phyloP scores from a whole-genome alignment of 305 asterid genomes.

The Coffea humblotiana region DNA sequence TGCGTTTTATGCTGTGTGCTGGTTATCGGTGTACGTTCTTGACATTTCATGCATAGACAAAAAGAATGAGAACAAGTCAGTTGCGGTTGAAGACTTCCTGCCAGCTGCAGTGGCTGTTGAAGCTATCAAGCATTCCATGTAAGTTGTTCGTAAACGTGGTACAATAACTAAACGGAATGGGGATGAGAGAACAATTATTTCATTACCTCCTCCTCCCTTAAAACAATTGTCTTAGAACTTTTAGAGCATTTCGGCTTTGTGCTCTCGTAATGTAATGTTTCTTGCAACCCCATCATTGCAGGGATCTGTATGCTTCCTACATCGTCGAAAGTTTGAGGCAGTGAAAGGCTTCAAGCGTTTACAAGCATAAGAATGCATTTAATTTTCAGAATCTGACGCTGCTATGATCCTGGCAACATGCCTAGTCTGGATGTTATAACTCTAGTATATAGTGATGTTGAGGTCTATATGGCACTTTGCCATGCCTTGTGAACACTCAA shows the following conservation, averaged over 20 bases:
- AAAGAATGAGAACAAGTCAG: conserved; percentile 80
- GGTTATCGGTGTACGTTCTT: conserved; percentile 31
- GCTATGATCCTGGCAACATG: not conserved
- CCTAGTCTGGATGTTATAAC: not conserved
- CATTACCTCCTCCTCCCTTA: not conserved
- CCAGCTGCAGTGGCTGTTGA: conserved; percentile 68
- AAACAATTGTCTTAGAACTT: not conserved
- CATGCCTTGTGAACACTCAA: not conserved
- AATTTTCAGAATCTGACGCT: not conserved
- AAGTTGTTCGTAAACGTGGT: conserved; percentile 16
- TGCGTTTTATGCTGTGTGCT: not conserved
- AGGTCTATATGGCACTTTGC: not conserved
- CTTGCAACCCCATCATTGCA: conserved; percentile 28
- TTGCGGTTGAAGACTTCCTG: conserved; percentile 80
- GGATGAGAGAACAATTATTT: not conserved
- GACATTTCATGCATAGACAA: conserved; percentile 51
- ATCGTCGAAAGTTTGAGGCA: conserved; percentile 74
- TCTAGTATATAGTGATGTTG: not conserved
- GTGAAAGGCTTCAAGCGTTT: conserved; percentile 30
- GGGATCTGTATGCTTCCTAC: conserved; percentile 87
- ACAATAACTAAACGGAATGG: not conserved
- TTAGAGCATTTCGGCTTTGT: not conserved
- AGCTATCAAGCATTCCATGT: conserved; percentile 79
- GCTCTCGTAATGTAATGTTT: not conserved
- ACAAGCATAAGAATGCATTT: not conserved